Evolutionary conservation across 306 rosid species (phyloP).

Genomic region (Vachellia pachyceras): DNA sequence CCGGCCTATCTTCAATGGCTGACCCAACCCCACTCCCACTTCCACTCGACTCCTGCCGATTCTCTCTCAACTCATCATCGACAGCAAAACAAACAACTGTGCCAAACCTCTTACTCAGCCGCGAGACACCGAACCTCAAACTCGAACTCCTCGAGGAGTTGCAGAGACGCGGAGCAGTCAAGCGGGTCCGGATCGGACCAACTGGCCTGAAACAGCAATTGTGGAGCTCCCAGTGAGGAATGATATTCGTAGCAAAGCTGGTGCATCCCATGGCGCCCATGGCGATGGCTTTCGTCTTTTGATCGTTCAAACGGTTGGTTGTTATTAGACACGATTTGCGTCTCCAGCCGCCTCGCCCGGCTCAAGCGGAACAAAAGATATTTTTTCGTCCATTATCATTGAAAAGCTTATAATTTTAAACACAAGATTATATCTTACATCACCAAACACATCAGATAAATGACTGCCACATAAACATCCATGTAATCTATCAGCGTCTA

Average conservation of each 20-base stretch:
- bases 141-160: slow-evolving; percentile 38
- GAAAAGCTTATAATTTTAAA: neutral
- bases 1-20: slow-evolving; percentile 72
- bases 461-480: no score
- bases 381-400: neutral
- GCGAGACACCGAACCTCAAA: slow-evolving; percentile 39
- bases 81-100: slow-evolving; percentile 67
- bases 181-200: slow-evolving; percentile 45
- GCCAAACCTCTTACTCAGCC: slow-evolving; percentile 28
- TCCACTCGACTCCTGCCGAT: slow-evolving; percentile 51
- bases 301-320: slow-evolving; percentile 41
- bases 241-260: slow-evolving; percentile 47
- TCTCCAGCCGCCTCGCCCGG: neutral
- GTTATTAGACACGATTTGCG: slow-evolving; percentile 31
- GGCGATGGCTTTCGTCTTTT: neutral
- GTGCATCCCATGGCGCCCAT: slow-evolving; percentile 63
- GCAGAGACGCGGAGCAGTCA: slow-evolving; percentile 42
- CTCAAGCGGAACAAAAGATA: neutral
- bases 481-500: no score
- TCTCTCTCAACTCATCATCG: slow-evolving; percentile 70
- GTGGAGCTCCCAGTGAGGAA: slow-evolving; percentile 58
- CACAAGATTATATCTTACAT: no score
- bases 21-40: slow-evolving; percentile 39
- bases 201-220: slow-evolving; percentile 34
- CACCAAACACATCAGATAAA: no score